Conservation (phyloP, 176 grass and related monocot species). For the Guadua angustifolia region DNA sequence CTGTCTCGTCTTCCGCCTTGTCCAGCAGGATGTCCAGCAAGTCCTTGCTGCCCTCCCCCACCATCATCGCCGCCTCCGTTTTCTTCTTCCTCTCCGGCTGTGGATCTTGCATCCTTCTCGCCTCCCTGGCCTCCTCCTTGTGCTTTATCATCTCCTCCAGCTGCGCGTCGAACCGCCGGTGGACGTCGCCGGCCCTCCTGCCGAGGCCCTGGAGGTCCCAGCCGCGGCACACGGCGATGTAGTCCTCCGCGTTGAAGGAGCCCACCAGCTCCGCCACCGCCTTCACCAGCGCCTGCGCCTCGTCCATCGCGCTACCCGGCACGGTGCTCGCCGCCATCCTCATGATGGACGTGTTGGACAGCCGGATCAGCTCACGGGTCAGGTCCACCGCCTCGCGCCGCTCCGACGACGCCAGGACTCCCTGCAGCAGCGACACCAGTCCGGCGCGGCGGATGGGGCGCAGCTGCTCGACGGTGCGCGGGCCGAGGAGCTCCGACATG, state of each 20-base stretch:
- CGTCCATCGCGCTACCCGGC: constrained; percentile 40
- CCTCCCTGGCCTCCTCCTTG: constrained; percentile 53
- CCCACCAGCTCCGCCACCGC: constrained; percentile 65
- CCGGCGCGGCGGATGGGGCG: constrained; percentile 59
- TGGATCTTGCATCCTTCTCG: background rate
- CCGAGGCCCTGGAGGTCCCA: constrained; percentile 76
- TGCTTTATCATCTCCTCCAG: constrained; percentile 63
- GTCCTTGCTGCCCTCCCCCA: constrained; percentile 44
- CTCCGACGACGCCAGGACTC: background rate
- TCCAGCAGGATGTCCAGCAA: constrained; percentile 79
- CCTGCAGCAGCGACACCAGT: constrained; percentile 20
- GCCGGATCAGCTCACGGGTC: constrained; percentile 53
- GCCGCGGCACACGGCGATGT: constrained; percentile 55
- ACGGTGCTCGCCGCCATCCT: constrained; percentile 59
- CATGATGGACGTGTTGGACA: constrained; percentile 59
- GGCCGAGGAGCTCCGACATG: constrained; percentile 73
- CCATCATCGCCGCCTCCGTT: background rate
- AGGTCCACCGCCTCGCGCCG: constrained; percentile 28
- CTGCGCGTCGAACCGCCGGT: constrained; percentile 56
- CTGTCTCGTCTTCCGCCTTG: constrained; percentile 47
- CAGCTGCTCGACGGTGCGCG: constrained; percentile 63
- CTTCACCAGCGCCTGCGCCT: constrained; percentile 59
- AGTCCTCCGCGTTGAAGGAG: constrained; percentile 64
- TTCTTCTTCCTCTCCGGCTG: background rate
- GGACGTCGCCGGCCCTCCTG: constrained; percentile 51